These are phyloP conservation scores for Cinnamomum micranthum DNA, from an alignment of 164 flowering plant genomes.

Conservation along the genomic window DNA sequence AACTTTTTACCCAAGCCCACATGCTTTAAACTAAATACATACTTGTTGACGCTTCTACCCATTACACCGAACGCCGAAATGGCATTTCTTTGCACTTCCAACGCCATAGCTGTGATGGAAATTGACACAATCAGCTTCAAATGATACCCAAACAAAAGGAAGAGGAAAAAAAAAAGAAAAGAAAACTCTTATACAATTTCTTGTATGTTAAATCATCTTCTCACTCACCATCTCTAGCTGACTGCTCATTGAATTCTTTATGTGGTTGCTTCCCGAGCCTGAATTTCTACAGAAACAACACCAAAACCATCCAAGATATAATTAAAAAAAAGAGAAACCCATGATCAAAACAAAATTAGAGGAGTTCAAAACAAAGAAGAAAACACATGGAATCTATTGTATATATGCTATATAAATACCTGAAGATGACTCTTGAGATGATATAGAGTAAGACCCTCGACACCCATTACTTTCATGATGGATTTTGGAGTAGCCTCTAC, in stretches of 20 bases:
- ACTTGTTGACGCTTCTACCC: constrained; percentile 78
- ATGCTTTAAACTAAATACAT: constrained; percentile 23
- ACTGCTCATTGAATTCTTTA: constrained; percentile 91
- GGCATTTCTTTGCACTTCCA: constrained; percentile 73
- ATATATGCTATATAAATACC: constrained; percentile 32
- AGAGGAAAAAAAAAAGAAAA: no score
- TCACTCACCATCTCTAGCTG: constrained; percentile 75
- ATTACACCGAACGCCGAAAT: constrained; percentile 76
- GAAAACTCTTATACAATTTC: not conserved
- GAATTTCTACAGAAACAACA: constrained; percentile 60
- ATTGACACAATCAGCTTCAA: not conserved
- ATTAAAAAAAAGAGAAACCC: constrained; percentile 4
- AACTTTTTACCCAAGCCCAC: not conserved
- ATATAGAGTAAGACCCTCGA: constrained; percentile 96
- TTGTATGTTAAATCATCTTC: not conserved
- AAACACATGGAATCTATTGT: not conserved
- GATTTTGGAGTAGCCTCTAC: constrained; percentile 98
- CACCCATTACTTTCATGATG: constrained; percentile 99
- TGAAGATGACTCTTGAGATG: constrained; percentile 99
- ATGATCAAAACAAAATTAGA: not conserved
- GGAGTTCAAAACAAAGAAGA: not conserved
- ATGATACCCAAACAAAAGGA: not conserved
- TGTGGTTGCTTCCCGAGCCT: constrained; percentile 99
- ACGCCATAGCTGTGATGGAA: constrained; percentile 42
- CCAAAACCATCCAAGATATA: not conserved